Conservation (phyloP, 805 yeast genomes). For the Nakazawaea peltata region DNA sequence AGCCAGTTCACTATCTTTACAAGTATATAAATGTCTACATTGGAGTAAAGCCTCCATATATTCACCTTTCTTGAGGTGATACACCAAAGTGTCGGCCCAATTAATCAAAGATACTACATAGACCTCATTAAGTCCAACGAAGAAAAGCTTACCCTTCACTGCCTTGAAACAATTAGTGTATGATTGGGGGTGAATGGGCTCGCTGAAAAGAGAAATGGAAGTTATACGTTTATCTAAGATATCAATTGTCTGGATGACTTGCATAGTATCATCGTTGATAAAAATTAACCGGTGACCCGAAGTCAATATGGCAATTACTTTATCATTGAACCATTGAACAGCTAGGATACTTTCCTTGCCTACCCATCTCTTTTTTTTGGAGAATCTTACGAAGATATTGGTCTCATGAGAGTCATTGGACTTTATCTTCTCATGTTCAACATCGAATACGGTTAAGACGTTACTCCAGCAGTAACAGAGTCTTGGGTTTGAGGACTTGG, state of each 20-base stretch:
- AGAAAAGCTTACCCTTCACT: constrained; percentile 38
- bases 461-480: constrained; percentile 70
- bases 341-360: constrained; percentile 43
- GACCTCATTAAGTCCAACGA: constrained; percentile 45
- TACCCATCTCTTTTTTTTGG: constrained; percentile 31
- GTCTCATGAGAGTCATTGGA: constrained; percentile 17
- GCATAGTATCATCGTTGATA: constrained; percentile 31
- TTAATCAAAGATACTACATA: constrained; percentile 50
- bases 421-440: constrained; percentile 25
- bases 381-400: constrained; percentile 23
- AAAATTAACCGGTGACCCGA: constrained; percentile 36
- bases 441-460: constrained; percentile 45
- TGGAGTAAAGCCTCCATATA: constrained; percentile 50
- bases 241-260: constrained; percentile 26
- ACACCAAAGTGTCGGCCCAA: constrained; percentile 62
- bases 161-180: constrained; percentile 25
- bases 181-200: constrained; percentile 5
- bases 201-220: not conserved
- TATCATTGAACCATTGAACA: constrained; percentile 47
- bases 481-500: constrained; percentile 27
- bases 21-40: constrained; percentile 45
- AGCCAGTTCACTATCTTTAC: constrained; percentile 36
- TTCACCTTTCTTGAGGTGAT: constrained; percentile 36
- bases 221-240: constrained; percentile 30
- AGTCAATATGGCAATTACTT: constrained; percentile 33